Conservation (phyloP, 1,284 basidiomycete species). For the Cystobasidium sp. region DNA sequence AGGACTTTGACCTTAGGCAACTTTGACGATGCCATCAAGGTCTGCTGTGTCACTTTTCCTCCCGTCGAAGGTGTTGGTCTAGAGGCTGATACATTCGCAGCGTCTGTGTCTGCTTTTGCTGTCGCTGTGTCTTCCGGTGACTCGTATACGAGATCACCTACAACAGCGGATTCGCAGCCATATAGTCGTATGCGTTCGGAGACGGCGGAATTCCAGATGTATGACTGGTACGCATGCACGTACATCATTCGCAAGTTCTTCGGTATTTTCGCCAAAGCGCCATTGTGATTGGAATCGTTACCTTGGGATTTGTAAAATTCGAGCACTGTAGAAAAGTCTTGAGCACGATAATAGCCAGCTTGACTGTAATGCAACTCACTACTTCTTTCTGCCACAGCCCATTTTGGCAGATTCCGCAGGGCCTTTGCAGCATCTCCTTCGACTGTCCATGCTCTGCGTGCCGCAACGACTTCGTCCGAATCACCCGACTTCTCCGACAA, state of each 20-base stretch:
- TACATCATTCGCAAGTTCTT: conserved; percentile 94
- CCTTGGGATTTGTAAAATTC: conserved; percentile 84
- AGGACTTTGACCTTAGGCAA: conserved; percentile 72
- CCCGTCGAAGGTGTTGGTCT: conserved; percentile 50
- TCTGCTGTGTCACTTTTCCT: conserved; percentile 32
- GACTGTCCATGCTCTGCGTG: conserved; percentile 79
- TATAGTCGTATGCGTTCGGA: conserved; percentile 84
- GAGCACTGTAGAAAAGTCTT: conserved; percentile 61
- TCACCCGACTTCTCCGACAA: conserved; percentile 82
- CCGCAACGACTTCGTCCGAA: conserved; percentile 79
- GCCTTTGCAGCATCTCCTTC: conserved; percentile 75
- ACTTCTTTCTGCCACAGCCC: conserved; percentile 88
- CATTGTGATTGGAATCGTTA: conserved; percentile 69
- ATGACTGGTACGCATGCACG: conserved; percentile 97
- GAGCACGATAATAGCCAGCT: neutral
- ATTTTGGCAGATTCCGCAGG: conserved; percentile 78
- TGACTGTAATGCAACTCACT: conserved; percentile 51
- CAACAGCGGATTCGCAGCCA: conserved; percentile 74
- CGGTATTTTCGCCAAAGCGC: conserved; percentile 91
- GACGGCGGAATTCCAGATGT: conserved; percentile 95
- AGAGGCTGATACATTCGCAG: conserved; percentile 58
- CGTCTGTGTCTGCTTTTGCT: conserved; percentile 39
- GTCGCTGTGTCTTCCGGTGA: conserved; percentile 52
- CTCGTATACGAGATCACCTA: conserved; percentile 85
- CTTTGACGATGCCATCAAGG: conserved; percentile 48